A percentile compares a stretch with the other conserved stretches of the same genome.
phyloP scores from a whole-genome alignment of 2,329 filamentous ascomycete genomes.

The Paracoccidioides brasiliensis region DNA sequence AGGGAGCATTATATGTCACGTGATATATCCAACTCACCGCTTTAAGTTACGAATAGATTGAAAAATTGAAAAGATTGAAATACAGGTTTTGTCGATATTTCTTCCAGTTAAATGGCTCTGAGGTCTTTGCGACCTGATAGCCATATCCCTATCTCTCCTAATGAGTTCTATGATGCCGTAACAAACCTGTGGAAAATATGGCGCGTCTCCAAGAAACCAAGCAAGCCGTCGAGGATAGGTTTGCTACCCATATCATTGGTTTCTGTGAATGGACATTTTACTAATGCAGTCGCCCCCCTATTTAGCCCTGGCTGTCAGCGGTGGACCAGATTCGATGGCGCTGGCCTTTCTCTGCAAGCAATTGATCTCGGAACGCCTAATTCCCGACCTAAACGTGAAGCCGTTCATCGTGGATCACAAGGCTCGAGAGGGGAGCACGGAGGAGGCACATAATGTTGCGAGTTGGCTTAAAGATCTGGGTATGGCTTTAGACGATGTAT shows the following conservation, averaged over 20 bases:
- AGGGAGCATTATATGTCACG: too few species aligned
- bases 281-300: background rate
- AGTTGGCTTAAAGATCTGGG: constrained; percentile 33
- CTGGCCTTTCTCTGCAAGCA: constrained; percentile 59
- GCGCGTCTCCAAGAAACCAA: constrained; percentile 27
- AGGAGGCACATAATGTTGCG: constrained; percentile 42
- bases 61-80: background rate
- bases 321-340: constrained; percentile 97
- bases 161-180: constrained; percentile 39
- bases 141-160: constrained; percentile 21
- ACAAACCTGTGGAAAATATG: constrained; percentile 24
- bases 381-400: constrained; percentile 25
- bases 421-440: constrained; percentile 40
- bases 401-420: constrained; percentile 51
- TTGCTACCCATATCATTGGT: background rate
- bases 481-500: constrained; percentile 13
- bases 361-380: constrained; percentile 21
- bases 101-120: background rate
- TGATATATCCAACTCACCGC: too few species aligned
- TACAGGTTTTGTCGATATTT: background rate
- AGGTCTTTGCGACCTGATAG: constrained; percentile 1
- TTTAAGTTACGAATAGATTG: background rate
- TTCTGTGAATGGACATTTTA: background rate
- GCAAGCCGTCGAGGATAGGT: background rate
- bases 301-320: constrained; percentile 68